phyloP scores from a whole-genome alignment of 2,329 filamentous ascomycete species.

The Mycosphaerella sp. region DNA sequence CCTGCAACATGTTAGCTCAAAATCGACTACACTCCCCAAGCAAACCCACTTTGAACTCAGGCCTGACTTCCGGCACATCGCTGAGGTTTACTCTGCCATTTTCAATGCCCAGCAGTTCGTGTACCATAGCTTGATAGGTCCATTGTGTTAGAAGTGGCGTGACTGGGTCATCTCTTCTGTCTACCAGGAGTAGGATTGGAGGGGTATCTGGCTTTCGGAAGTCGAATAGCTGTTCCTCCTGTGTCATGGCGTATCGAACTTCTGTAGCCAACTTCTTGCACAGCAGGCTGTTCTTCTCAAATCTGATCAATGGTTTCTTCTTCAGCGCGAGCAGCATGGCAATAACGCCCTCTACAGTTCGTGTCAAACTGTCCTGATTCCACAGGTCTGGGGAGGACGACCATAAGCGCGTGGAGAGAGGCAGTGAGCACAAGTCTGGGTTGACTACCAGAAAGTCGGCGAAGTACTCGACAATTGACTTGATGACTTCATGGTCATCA shows the following conservation, averaged over 20 bases:
- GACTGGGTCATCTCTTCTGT: slow-evolving; percentile 88
- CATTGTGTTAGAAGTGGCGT: slow-evolving; percentile 93
- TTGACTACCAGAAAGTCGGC: slow-evolving; percentile 95
- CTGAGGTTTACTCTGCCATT: slow-evolving; percentile 91
- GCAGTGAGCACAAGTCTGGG: slow-evolving; percentile 59
- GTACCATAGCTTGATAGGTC: slow-evolving; percentile 99
- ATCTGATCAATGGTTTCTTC: slow-evolving; percentile 92
- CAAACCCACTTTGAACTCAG: slow-evolving; percentile 28
- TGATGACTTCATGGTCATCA: slow-evolving; percentile 95
- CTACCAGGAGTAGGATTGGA: slow-evolving; percentile 82
- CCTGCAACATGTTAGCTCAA: slow-evolving; percentile 39
- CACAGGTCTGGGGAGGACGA: slow-evolving; percentile 64
- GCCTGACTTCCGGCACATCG: slow-evolving; percentile 40
- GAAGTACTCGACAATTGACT: slow-evolving; percentile 89
- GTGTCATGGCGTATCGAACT: slow-evolving; percentile 84
- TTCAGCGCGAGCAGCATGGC: slow-evolving; percentile 83
- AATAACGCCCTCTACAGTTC: slow-evolving; percentile 79
- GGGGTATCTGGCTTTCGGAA: slow-evolving; percentile 93
- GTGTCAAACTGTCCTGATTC: slow-evolving; percentile 81
- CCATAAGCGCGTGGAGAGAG: slow-evolving; percentile 30
- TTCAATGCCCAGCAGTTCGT: slow-evolving; percentile 86
- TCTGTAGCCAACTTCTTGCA: slow-evolving; percentile 92
- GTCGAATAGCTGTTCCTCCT: slow-evolving; percentile 94
- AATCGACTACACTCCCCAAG: neutral
- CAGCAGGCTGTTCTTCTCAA: slow-evolving; percentile 81